Evolutionary conservation across 768 basidiomycete genomes (phyloP), one percentile per base, ranked within the genome.

Genomic region (Tremella fuciformis): DNA sequence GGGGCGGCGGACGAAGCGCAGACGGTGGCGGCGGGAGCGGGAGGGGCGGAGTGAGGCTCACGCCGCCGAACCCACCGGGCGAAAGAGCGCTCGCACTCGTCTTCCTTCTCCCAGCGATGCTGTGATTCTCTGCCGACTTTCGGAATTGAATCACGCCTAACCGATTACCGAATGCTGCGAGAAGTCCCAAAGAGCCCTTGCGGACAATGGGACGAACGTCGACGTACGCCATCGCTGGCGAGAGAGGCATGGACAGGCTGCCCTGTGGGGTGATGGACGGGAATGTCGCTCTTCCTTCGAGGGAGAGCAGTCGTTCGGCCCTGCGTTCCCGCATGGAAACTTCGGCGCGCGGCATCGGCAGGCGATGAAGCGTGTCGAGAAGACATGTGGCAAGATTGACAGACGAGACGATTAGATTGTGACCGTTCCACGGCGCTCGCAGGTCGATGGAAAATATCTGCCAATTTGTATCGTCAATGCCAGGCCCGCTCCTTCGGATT

Each of bases 111-210:
- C 29, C 29, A 34, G 11, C 11, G 4, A 11, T 34, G 11, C 29
- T 34, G 29, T 4, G 29, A 34, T 11, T 11, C 29, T 34, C 29
- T 4, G 29, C 29, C 29, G 29, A 34, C 29, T 34, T 34, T 4
- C 29, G 29, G 11, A 34, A 34, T 11, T 34, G 29, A 34, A 68
- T 34, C 3, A 69, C 38, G 16, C 70, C 70, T 22, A 71, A 50
- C 18, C 60, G 46, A 58, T 71, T 67, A 8, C 67, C 70, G 37
- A 71, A 71, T 16, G 60, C 70, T 18, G 50, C 63, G 1, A 71
- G 48, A 16, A 69, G 11, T 15, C 60, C 46, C 3, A 13, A 9
- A 2, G n/a, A 18, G 13, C 60, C 61, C 19, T 34, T n/a, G 34
- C 25, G 24, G 19, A 16, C 26, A 19, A 66, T 24, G 16, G 66